phyloP scores from a whole-genome alignment of 345 rosid genomes.

The Acer campestre region DNA sequence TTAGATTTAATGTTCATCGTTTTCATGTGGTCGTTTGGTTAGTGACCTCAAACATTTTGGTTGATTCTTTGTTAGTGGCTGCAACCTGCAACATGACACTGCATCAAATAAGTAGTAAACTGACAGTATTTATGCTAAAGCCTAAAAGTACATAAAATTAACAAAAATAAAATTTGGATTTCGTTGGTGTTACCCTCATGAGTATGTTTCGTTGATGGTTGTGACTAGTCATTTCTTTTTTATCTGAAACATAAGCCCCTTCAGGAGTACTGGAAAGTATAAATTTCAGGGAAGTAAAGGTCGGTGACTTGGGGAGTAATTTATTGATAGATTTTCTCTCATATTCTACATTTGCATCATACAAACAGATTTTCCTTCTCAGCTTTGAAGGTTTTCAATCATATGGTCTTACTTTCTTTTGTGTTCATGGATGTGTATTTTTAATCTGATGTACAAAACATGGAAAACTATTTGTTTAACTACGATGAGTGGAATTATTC shows the following conservation, averaged over 20 bases:
- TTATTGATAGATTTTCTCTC: background rate
- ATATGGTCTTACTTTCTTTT: background rate
- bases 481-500: background rate
- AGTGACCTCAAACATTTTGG: background rate
- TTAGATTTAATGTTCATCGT: background rate
- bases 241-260: background rate
- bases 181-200: background rate
- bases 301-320: background rate
- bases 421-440: background rate
- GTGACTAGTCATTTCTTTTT: background rate
- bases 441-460: background rate
- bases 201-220: background rate
- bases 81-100: constrained; percentile 2
- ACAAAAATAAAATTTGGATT: no score
- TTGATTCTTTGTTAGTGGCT: constrained; percentile 7
- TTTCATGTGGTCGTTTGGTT: background rate
- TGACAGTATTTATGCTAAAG: background rate
- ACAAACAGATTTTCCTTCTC: background rate
- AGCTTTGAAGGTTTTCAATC: background rate
- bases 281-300: background rate
- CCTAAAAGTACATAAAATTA: background rate
- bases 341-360: background rate
- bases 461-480: background rate
- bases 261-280: background rate
- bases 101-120: background rate